phyloP scores from a whole-genome alignment of 805 yeast species.

The Clavispora carvajalis region DNA sequence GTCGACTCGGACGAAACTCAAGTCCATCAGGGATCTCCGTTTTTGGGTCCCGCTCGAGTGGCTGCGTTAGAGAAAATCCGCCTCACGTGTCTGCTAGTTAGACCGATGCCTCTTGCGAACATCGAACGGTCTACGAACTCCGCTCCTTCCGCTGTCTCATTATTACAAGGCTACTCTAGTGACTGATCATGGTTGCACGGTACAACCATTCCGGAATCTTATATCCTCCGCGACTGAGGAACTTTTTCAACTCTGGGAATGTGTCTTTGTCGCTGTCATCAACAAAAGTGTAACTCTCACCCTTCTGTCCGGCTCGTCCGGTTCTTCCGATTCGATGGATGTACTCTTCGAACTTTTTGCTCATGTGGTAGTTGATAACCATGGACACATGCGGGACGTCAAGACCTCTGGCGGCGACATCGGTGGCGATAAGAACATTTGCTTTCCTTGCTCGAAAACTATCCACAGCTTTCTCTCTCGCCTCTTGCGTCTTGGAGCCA shows the following conservation, averaged over 20 bases:
- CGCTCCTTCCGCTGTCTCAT: background rate
- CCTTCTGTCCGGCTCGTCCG: constrained; percentile 86
- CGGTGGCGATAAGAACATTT: constrained; percentile 80
- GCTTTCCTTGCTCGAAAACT: constrained; percentile 51
- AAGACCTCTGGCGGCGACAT: constrained; percentile 93
- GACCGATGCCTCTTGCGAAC: background rate
- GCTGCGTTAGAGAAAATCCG: background rate
- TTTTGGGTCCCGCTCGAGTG: background rate
- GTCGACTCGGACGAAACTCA: background rate
- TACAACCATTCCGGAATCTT: constrained; percentile 25
- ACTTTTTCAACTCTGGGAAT: constrained; percentile 45
- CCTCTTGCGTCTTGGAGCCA: constrained; percentile 81
- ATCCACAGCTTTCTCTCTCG: constrained; percentile 72
- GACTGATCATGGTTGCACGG: background rate
- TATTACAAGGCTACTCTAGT: background rate
- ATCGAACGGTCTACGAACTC: background rate
- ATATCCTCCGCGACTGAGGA: constrained; percentile 36
- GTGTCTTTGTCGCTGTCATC: constrained; percentile 51
- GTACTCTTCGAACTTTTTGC: constrained; percentile 72
- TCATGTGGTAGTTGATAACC: constrained; percentile 84
- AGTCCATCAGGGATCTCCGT: background rate
- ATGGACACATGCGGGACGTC: constrained; percentile 84
- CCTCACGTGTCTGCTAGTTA: background rate
- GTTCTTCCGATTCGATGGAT: constrained; percentile 95
- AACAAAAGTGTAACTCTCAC: constrained; percentile 71